Conservation (phyloP, 345 rosid species). For the Noccaea bulbosa region DNA sequence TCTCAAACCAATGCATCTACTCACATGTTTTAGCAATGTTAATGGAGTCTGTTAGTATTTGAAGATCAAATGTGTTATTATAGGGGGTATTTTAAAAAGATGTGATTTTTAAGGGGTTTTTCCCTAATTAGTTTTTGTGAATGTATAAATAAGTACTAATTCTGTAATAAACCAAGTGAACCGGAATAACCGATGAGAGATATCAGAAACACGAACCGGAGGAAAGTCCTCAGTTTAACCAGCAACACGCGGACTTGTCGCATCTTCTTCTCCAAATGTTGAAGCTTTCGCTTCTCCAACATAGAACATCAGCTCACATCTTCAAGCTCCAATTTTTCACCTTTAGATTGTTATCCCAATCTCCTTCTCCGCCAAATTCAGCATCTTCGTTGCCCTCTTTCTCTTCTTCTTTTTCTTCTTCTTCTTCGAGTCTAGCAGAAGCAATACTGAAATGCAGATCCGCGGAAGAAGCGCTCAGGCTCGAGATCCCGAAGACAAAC, state of each 20-base stretch:
- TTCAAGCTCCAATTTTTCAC: constrained; percentile 29
- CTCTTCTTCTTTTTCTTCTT: constrained; percentile 20
- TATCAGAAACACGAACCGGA: too few species aligned
- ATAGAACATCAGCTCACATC: constrained; percentile 8
- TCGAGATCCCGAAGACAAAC: constrained; percentile 33
- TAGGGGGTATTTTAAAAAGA: too few species aligned
- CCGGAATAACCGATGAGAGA: constrained; percentile 11
- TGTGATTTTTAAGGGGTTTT: too few species aligned
- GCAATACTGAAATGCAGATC: constrained; percentile 51
- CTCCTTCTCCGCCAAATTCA: constrained; percentile 25
- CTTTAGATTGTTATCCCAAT: constrained; percentile 34
- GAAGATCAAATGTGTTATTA: too few species aligned
- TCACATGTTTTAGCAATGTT: too few species aligned
- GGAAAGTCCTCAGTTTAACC: constrained; percentile 8
- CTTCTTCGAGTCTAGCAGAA: constrained; percentile 45
- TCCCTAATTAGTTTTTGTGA: too few species aligned
- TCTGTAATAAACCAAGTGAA: neutral
- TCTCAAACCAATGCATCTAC: too few species aligned
- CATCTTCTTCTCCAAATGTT: constrained; percentile 45
- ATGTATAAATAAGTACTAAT: too few species aligned
- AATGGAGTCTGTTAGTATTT: too few species aligned
- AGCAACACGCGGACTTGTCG: neutral
- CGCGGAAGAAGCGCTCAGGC: constrained; percentile 49
- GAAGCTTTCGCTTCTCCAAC: constrained; percentile 51
- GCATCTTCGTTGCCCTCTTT: constrained; percentile 22